Base-by-base conservation (phyloP, 2,329 filamentous ascomycete genomes). In the Penicillium sp. region DNA sequence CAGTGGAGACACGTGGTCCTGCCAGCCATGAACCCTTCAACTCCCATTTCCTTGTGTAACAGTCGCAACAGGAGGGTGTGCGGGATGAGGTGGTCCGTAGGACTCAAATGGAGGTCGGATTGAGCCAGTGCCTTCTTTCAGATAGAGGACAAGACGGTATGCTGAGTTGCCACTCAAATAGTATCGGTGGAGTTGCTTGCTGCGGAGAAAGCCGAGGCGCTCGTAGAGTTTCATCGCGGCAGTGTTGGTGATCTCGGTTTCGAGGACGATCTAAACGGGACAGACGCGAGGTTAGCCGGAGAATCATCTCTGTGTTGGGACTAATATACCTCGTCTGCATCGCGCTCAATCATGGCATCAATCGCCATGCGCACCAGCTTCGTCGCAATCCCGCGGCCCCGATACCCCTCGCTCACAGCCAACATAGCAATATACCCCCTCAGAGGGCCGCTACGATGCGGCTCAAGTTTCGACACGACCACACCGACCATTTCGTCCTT, bases 381-480 rank as follows among this genome's bases (percentile, higher is more conserved):
- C 0, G 90, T 95, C 1, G 88, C 93, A 51, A 98, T 90, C 1
- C 93, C 92, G 56, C 84, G 82, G 5, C 91, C 90, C 20, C 93
- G 84, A 63, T 89, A 86, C 24, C 83, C 76, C 33, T 89, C 83
- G 38, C 85, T 82, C 4, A 95, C 91, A n/a, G 93, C 93, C 37
- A 98, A 80, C 93, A 98, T 98, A 65, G 93, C 93, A 60, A 98
- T 97, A 73, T 98, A 98, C 49, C 93, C 93, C 55, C 93, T 83
- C 56, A 90, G 78, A 1, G 90, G 91, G 56, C 92, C 90, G 5
- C 87, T 88, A 20, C 88, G 82, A 72, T 98, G 93, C 23, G 83
- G 81, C 69, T 98, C 93, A 51, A 98, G 82, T 70, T 98, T 98
- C 72, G 87, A 95, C 52, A 98, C 85, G 39, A 98, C 87, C 40